Conservation (phyloP, 805 yeast genomes). For the Myxozyma neglecta region DNA sequence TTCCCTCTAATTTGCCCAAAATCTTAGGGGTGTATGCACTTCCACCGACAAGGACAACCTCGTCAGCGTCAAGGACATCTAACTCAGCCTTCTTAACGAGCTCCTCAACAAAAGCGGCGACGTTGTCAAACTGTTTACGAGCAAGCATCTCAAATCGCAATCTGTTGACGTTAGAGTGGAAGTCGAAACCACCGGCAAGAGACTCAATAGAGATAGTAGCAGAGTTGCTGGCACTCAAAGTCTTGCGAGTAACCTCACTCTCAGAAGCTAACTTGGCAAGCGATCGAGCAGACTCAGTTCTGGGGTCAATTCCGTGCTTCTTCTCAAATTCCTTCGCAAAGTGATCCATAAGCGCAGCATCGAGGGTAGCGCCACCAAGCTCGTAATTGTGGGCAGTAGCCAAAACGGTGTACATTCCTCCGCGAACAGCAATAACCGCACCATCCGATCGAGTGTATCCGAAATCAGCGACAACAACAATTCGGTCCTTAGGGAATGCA, state of each 20-base stretch:
- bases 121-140: constrained; percentile 71
- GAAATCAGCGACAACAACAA: constrained; percentile 90
- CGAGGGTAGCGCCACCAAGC: constrained; percentile 87
- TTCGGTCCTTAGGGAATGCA: constrained; percentile 55
- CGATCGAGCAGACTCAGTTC: constrained; percentile 69
- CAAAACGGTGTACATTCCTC: constrained; percentile 86
- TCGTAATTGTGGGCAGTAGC: constrained; percentile 79
- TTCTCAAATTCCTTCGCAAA: constrained; percentile 94
- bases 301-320: constrained; percentile 78
- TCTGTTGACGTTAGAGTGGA: constrained; percentile 90
- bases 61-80: constrained; percentile 83
- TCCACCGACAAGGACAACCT: constrained; percentile 92
- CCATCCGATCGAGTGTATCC: constrained; percentile 97
- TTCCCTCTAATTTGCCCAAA: constrained; percentile 64
- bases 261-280: constrained; percentile 84
- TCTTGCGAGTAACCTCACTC: constrained; percentile 81
- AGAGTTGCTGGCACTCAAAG: constrained; percentile 82
- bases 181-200: constrained; percentile 90
- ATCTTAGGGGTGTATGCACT: constrained; percentile 89
- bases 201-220: constrained; percentile 94
- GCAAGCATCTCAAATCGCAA: constrained; percentile 87
- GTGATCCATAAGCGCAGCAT: constrained; percentile 72
- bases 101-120: constrained; percentile 72
- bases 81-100: constrained; percentile 79
- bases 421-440: constrained; percentile 88